Evolutionary conservation across 2,329 filamentous ascomycete species (phyloP).

Genomic region (Pyricularia pennisetigena): DNA sequence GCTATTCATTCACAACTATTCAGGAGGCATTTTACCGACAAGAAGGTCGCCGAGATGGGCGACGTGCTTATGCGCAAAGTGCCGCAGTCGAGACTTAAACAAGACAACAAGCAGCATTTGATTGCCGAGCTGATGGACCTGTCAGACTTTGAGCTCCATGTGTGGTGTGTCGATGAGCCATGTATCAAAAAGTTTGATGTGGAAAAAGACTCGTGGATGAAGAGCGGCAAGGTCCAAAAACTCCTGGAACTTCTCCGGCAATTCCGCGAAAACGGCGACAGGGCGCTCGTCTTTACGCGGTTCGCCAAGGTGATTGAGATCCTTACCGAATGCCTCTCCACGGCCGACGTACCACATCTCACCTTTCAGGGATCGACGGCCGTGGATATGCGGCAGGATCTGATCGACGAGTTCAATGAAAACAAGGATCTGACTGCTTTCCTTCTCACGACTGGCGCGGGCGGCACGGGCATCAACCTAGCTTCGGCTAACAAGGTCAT

Average conservation of each 20-base stretch:
- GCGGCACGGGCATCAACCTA: conserved; percentile 94
- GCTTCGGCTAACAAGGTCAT: conserved; percentile 95
- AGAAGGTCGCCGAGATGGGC: conserved; percentile 61
- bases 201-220: conserved; percentile 38
- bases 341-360: conserved; percentile 64
- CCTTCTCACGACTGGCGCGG: conserved; percentile 84
- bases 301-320: conserved; percentile 91
- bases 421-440: conserved; percentile 77
- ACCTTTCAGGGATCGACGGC: conserved; percentile 80
- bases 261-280: conserved; percentile 74
- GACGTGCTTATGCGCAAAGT: conserved; percentile 65
- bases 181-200: conserved; percentile 46
- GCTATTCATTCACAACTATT: conserved; percentile 88
- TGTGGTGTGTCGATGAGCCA: conserved; percentile 52
- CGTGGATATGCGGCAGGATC: conserved; percentile 72
- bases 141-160: conserved; percentile 56
- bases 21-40: conserved; percentile 68
- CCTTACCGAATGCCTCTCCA: conserved; percentile 69
- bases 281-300: conserved; percentile 84
- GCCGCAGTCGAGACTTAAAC: conserved; percentile 40
- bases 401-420: conserved; percentile 79
- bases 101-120: conserved; percentile 41
- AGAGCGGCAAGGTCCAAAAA: conserved; percentile 76
- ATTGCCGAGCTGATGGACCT: conserved; percentile 45
- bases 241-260: conserved; percentile 63